phyloP scores from a whole-genome alignment of 1,284 basidiomycete species.

The Amylostereum areolatum region DNA sequence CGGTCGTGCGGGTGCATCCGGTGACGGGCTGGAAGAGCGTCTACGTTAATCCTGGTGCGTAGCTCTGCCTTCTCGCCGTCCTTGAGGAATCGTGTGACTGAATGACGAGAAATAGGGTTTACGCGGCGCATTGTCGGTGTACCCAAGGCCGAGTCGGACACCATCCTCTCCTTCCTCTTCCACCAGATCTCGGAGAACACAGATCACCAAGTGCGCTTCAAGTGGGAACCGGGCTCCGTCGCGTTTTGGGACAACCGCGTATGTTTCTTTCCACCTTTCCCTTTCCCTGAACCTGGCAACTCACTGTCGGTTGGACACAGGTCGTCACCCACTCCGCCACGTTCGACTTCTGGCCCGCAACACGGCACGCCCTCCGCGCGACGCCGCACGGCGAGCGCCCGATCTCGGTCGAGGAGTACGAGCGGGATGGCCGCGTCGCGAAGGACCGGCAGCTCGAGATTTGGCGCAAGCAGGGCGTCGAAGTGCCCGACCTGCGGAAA shows the following conservation, averaged over 20 bases:
- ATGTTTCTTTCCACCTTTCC: conserved; percentile 15
- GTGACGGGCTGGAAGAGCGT: conserved; percentile 77
- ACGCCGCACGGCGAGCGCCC: conserved; percentile 79
- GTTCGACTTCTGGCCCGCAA: conserved; percentile 72
- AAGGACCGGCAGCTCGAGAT: conserved; percentile 62
- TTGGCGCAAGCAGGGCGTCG: conserved; percentile 56
- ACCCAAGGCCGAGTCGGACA: conserved; percentile 76
- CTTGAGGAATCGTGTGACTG: not conserved
- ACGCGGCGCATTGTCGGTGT: conserved; percentile 67
- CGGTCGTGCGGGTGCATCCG: conserved; percentile 71
- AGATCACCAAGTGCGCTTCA: conserved; percentile 70
- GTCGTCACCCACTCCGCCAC: conserved; percentile 72
- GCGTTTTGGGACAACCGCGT: conserved; percentile 75
- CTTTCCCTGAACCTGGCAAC: not conserved
- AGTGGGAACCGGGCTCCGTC: conserved; percentile 62
- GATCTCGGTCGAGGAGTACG: conserved; percentile 70
- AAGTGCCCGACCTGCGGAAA: conserved; percentile 25
- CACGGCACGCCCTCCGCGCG: conserved; percentile 73
- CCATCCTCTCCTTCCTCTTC: conserved; percentile 66
- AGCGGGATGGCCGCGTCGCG: conserved; percentile 55
- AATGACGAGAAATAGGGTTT: conserved; percentile 41
- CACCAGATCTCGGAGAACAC: conserved; percentile 61
- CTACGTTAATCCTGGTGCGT: conserved; percentile 61
- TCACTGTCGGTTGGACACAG: conserved; percentile 24
- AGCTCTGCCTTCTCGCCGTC: conserved; percentile 10